phyloP scores from a whole-genome alignment of 2,329 filamentous ascomycete species.

The Hypoxylon sp. region DNA sequence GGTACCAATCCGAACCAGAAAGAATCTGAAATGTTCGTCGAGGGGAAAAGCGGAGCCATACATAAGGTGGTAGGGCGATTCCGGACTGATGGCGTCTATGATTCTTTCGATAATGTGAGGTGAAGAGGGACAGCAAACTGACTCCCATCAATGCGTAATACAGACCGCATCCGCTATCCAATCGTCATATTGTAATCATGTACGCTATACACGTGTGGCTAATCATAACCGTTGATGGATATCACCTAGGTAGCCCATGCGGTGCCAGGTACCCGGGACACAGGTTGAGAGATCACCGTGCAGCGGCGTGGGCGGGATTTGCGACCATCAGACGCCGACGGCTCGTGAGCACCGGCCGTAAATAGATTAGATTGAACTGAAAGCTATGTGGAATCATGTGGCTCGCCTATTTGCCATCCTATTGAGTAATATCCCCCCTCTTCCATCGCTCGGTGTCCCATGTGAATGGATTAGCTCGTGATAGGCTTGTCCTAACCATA shows the following conservation, averaged over 20 bases:
- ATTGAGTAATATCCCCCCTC: background rate
- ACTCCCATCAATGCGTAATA: background rate
- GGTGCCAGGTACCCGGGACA: background rate
- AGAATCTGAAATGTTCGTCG: constrained; percentile 1
- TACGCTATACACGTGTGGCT: constrained; percentile 1
- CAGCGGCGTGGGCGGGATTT: constrained; percentile 14
- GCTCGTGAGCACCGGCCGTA: background rate
- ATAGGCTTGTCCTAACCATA: background rate
- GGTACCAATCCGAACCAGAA: background rate
- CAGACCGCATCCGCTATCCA: background rate
- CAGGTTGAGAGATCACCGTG: background rate
- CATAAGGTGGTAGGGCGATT: constrained; percentile 9
- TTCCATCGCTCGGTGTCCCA: background rate
- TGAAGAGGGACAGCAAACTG: background rate
- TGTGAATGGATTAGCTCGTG: background rate
- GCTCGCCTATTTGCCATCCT: background rate
- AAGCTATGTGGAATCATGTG: background rate
- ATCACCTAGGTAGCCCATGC: background rate
- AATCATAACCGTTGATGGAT: constrained; percentile 4
- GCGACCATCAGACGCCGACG: constrained; percentile 11
- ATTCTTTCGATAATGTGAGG: background rate
- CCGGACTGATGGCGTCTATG: constrained; percentile 1
- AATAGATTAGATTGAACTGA: background rate
- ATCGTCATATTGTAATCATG: background rate
- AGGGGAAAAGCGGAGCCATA: constrained; percentile 17